Percentiles rank a stretch among this genome's conserved stretches.
Conservation (phyloP, 139 green algal species). For the Raphidocelis subcapitata region DNA sequence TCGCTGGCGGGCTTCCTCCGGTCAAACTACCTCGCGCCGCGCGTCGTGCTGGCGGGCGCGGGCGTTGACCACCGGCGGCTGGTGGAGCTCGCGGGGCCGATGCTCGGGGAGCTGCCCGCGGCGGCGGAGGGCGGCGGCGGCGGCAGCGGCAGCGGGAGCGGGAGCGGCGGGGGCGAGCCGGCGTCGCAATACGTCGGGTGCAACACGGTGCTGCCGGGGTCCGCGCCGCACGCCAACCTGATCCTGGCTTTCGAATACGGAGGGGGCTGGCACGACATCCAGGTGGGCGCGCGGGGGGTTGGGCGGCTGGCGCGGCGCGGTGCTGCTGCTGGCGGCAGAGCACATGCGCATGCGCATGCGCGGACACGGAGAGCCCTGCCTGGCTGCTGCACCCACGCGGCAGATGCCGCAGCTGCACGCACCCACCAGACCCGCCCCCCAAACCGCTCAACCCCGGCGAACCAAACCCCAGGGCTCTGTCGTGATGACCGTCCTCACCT, state of each 20-base stretch:
- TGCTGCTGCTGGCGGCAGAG: too few species aligned
- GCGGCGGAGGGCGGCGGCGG: background rate
- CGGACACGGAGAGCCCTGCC: too few species aligned
- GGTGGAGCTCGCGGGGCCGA: constrained; percentile 59
- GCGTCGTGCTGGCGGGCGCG: constrained; percentile 80
- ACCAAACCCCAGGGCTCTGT: constrained; percentile 24
- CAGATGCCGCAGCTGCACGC: too few species aligned
- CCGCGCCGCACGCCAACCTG: constrained; percentile 46
- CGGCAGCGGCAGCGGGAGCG: background rate
- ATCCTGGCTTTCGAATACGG: constrained; percentile 73
- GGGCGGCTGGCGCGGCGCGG: too few species aligned
- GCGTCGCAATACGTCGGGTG: constrained; percentile 25
- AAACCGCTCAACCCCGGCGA: too few species aligned
- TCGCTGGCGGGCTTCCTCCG: constrained; percentile 65
- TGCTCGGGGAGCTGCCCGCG: constrained; percentile 46
- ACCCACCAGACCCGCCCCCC: too few species aligned
- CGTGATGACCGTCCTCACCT: constrained; percentile 72
- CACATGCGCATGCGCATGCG: too few species aligned
- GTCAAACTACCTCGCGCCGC: constrained; percentile 54
- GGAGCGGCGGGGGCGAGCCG: constrained; percentile 3
- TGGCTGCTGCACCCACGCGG: too few species aligned
- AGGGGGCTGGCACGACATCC: constrained; percentile 91
- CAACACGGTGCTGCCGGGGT: constrained; percentile 40
- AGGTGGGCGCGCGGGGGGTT: constrained; percentile 53
- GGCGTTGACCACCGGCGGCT: constrained; percentile 83